Evolutionary conservation across 345 rosid species (phyloP).

Genomic region (Crucihimalaya himalaica): DNA sequence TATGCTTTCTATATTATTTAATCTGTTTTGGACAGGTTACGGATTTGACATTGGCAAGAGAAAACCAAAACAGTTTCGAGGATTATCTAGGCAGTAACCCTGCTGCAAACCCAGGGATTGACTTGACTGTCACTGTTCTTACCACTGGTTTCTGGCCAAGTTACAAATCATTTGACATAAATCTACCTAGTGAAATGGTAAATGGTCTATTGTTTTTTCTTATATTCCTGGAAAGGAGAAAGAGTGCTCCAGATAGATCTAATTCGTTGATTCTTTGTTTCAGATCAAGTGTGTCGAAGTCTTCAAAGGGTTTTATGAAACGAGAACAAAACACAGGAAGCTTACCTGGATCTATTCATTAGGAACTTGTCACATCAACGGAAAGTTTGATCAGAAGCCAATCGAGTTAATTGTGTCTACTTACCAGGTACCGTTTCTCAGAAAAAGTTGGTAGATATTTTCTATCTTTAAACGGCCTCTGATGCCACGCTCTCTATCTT

Average conservation of each 20-base stretch:
- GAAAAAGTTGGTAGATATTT: not conserved
- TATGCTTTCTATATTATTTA: not conserved
- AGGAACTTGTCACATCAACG: conserved; percentile 63
- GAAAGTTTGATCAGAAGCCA: conserved; percentile 59
- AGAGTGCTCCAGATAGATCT: not conserved
- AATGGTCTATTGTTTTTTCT: not conserved
- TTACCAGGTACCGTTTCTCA: conserved; percentile 58
- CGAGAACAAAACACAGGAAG: conserved; percentile 56
- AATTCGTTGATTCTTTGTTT: conserved; percentile 14
- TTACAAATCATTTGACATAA: conserved; percentile 78
- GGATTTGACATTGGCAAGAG: conserved; percentile 84
- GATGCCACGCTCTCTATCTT: not conserved
- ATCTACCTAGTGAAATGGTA: conserved; percentile 86
- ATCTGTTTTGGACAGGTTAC: conserved; percentile 56
- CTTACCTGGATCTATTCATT: conserved; percentile 73
- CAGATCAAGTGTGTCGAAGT: conserved; percentile 76
- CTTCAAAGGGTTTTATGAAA: conserved; percentile 58
- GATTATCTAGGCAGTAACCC: conserved; percentile 63
- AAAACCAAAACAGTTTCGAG: conserved; percentile 73
- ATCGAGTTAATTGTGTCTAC: conserved; percentile 64
- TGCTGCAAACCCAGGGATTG: conserved; percentile 68
- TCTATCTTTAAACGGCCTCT: not conserved
- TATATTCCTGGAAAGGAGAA: not conserved
- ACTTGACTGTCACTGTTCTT: conserved; percentile 77
- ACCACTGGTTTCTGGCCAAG: conserved; percentile 96